These are phyloP conservation scores for Nemania sp. DNA, from an alignment of 2,329 filamentous ascomycete genomes.

Conservation along the genomic window DNA sequence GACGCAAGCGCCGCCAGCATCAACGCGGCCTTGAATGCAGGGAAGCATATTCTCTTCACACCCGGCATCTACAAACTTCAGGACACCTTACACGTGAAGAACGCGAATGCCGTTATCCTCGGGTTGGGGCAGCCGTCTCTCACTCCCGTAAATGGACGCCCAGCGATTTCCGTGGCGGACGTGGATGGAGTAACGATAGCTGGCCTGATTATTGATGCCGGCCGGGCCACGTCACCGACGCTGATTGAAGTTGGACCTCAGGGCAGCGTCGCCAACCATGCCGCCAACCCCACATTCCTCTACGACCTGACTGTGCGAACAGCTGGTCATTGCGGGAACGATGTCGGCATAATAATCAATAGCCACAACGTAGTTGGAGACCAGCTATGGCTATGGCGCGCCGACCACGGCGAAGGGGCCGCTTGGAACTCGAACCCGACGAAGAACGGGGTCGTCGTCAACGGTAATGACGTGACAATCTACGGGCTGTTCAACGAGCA, in stretches of 20 bases:
- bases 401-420: conserved; percentile 40
- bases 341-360: conserved; percentile 39
- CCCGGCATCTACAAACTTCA: conserved; percentile 42
- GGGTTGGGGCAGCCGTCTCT: conserved; percentile 41
- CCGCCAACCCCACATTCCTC: conserved; percentile 39
- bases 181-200: conserved; percentile 41
- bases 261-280: conserved; percentile 32
- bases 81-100: conserved; percentile 33
- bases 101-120: conserved; percentile 37
- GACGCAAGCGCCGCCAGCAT: conserved; percentile 33
- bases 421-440: conserved; percentile 41
- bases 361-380: conserved; percentile 41
- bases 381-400: conserved; percentile 43
- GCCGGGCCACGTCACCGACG: conserved; percentile 33
- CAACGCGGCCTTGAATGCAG: conserved; percentile 37
- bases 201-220: conserved; percentile 41
- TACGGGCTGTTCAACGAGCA: conserved; percentile 44
- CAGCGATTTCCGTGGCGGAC: conserved; percentile 37
- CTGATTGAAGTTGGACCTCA: conserved; percentile 39
- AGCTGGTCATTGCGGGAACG: conserved; percentile 36
- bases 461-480: conserved; percentile 39
- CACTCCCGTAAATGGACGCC: conserved; percentile 34
- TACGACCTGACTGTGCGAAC: conserved; percentile 43
- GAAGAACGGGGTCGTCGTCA: conserved; percentile 40
- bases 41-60: conserved; percentile 40